These are phyloP conservation scores for Raphanus raphanistrum DNA, from an alignment of 345 rosid genomes.

Conservation along the genomic window DNA sequence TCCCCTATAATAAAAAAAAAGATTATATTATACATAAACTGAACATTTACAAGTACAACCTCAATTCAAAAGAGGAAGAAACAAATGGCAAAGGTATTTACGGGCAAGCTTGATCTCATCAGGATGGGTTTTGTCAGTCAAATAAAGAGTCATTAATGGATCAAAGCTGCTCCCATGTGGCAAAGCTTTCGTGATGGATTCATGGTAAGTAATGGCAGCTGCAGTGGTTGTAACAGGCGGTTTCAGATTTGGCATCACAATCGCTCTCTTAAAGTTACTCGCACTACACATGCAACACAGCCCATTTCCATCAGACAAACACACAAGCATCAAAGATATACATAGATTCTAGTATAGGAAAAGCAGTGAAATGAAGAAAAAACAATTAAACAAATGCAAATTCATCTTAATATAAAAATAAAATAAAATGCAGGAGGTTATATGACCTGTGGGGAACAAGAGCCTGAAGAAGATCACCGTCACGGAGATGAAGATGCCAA, in stretches of 20 bases:
- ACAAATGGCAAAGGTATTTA: slow-evolving; percentile 36
- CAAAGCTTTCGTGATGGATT: slow-evolving; percentile 60
- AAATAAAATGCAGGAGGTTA: not conserved
- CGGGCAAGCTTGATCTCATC: slow-evolving; percentile 91
- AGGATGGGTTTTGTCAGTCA: slow-evolving; percentile 83
- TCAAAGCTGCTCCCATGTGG: slow-evolving; percentile 58
- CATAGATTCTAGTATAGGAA: not conserved
- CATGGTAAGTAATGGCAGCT: slow-evolving; percentile 67
- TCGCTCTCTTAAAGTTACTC: slow-evolving; percentile 72
- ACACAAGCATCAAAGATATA: not conserved
- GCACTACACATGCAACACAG: slow-evolving; percentile 48
- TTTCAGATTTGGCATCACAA: slow-evolving; percentile 93
- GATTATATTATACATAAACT: not conserved
- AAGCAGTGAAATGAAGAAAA: not conserved
- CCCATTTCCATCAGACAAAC: slow-evolving; percentile 18
- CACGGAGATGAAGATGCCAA: slow-evolving; percentile 93
- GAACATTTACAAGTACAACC: not conserved
- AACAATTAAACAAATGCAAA: not conserved
- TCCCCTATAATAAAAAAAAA: slow-evolving; percentile 44
- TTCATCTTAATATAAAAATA: not conserved
- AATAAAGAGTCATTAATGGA: slow-evolving; percentile 93
- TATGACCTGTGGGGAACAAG: slow-evolving; percentile 75
- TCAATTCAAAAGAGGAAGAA: slow-evolving; percentile 3
- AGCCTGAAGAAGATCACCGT: slow-evolving; percentile 63
- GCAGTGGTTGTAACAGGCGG: slow-evolving; percentile 79